Conservation (phyloP, 768 basidiomycete species). For the Psilocybe cubensis region DNA sequence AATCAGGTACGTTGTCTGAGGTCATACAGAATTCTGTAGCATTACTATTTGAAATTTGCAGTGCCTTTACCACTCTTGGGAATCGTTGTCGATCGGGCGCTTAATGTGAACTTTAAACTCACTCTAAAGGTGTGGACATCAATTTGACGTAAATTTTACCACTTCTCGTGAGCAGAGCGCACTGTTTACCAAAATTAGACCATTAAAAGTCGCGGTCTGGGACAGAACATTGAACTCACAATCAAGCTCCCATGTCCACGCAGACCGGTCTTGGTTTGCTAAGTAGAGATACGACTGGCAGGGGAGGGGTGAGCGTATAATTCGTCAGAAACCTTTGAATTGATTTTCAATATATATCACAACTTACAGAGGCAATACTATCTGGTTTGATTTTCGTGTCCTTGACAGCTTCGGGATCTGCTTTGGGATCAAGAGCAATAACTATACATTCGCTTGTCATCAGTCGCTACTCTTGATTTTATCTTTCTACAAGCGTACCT, state of each 20-base stretch:
- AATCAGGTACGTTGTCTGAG: no score
- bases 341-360: background rate
- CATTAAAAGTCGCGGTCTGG: no score
- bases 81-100: no score
- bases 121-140: no score
- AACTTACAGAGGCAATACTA: slow-evolving; percentile 11
- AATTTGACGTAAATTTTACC: no score
- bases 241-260: slow-evolving; percentile 83
- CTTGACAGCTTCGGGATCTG: slow-evolving; percentile 46
- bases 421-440: slow-evolving; percentile 14
- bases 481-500: slow-evolving; percentile 31
- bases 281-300: slow-evolving; percentile 71
- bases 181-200: background rate
- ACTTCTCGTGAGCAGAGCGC: slow-evolving; percentile 16
- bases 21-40: no score
- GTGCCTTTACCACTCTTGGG: no score
- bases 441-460: slow-evolving; percentile 10
- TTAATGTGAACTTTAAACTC: no score
- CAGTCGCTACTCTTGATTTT: background rate
- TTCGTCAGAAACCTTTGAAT: background rate
- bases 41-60: no score
- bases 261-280: slow-evolving; percentile 69
- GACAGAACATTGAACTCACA: no score
- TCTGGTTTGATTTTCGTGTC: slow-evolving; percentile 55
- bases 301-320: background rate